A percentile compares a stretch with the other conserved stretches of the same genome.
These are phyloP conservation scores for Penicillium coprophilum DNA, from an alignment of 495 filamentous ascomycete species.

Conservation along the genomic window DNA sequence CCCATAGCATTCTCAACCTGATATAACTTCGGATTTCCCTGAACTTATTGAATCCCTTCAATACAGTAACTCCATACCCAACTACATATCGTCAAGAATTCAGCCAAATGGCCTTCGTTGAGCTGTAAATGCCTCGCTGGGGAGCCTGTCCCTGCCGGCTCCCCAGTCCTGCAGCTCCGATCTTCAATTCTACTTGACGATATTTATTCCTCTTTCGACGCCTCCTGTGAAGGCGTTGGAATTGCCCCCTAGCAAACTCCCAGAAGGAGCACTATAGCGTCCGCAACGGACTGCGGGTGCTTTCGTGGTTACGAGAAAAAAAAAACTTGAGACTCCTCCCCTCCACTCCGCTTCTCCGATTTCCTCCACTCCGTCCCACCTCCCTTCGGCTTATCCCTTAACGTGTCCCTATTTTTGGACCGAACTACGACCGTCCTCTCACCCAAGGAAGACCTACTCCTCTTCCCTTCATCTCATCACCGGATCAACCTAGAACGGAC, in stretches of 20 bases:
- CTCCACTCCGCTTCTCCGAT: slow-evolving; percentile 19
- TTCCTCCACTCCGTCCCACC: slow-evolving; percentile 15
- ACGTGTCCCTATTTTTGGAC: slow-evolving; percentile 12
- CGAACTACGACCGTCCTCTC: not conserved
- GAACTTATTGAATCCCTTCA: slow-evolving; percentile 26
- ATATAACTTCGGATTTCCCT: not conserved
- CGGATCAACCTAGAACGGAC: slow-evolving; percentile 7
- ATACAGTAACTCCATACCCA: not conserved
- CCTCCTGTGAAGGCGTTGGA: slow-evolving; percentile 44
- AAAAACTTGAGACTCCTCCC: slow-evolving; percentile 14
- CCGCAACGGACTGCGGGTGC: slow-evolving; percentile 42
- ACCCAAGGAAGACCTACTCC: slow-evolving; percentile 1
- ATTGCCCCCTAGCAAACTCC: slow-evolving; percentile 48
- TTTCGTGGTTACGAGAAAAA: slow-evolving; percentile 30
- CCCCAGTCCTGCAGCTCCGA: slow-evolving; percentile 81
- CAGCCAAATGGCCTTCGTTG: slow-evolving; percentile 82
- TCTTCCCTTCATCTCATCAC: slow-evolving; percentile 8
- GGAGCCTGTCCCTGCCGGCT: slow-evolving; percentile 60
- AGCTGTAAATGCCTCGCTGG: slow-evolving; percentile 91
- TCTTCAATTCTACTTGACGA: slow-evolving; percentile 72
- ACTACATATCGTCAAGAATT: slow-evolving; percentile 77
- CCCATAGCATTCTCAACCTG: slow-evolving; percentile 6
- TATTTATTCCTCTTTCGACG: slow-evolving; percentile 62
- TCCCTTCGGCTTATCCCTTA: slow-evolving; percentile 3
- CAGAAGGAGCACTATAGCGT: slow-evolving; percentile 44